Percentiles rank a stretch among this genome's conserved stretches.
phyloP scores from a whole-genome alignment of 805 yeast genomes.

The Tetrapisispora iriomotensis region DNA sequence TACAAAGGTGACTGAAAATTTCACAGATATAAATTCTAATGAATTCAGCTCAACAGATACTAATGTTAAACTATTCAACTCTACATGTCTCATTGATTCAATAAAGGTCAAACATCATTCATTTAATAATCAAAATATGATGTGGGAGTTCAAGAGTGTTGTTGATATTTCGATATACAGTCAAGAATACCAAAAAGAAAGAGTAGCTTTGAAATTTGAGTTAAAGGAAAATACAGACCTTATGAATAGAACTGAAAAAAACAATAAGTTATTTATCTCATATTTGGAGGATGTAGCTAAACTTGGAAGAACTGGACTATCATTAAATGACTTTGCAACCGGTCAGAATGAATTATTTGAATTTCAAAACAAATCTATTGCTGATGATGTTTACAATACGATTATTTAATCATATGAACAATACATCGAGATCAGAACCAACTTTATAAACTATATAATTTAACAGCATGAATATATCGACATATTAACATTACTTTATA shows the following conservation, averaged over 20 bases:
- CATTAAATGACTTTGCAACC: conserved; percentile 8
- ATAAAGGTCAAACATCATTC: conserved; percentile 20
- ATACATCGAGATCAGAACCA: too few species aligned
- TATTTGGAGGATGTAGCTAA: conserved; percentile 14
- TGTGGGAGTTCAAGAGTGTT: conserved; percentile 15
- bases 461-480: too few species aligned
- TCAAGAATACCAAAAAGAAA: conserved; percentile 12
- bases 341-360: conserved; percentile 17
- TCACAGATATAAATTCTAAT: too few species aligned
- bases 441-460: too few species aligned
- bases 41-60: too few species aligned
- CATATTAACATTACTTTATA: too few species aligned
- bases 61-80: too few species aligned
- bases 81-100: too few species aligned
- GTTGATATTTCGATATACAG: conserved; percentile 16
- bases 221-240: conserved; percentile 1
- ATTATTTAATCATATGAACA: too few species aligned
- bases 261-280: conserved; percentile 4
- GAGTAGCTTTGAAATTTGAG: conserved; percentile 14
- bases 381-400: conserved; percentile 19
- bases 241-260: not conserved
- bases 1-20: too few species aligned
- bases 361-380: conserved; percentile 17
- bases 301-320: conserved; percentile 24
- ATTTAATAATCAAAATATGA: conserved; percentile 7